Base-by-base conservation (phyloP, 495 filamentous ascomycete species). In the Terfezia claveryi region DNA sequence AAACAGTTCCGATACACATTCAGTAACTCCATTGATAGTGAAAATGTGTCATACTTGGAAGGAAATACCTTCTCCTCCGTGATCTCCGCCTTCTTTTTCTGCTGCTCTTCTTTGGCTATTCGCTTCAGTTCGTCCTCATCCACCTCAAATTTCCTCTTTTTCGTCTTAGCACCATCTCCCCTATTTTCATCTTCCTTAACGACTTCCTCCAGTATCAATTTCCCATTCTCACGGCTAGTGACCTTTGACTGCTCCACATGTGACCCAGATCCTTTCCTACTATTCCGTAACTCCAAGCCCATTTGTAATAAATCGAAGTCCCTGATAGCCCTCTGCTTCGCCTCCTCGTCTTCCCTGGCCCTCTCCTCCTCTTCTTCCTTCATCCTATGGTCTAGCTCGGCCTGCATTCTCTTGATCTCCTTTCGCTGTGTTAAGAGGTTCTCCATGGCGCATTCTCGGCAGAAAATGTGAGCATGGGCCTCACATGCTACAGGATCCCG, bases 391-490 rank as follows among this genome's bases (percentile, higher is more conserved):
- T 85, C 84, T 49, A 73, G 69, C 49, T 79, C 74, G 56, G 76
- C 78, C 63, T 87, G 85, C 12, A 82, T 59, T 0, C 91, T 75
- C 64, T 89, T 92, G 61, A 96, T 93, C 66, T 95, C 92, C 68
- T 91, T 84, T 58, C 85, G 77, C 68, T 98, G 91, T 7, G 85
- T 76, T 1, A 98, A 74, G 46, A 98, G 79, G 64, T 95, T 94
- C 62, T 70, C 84, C 32, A 95, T 78, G 10, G 88, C 87, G 69
- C 91, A 98, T 68, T 98, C 91, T 56, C 87, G 77, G 64, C 91
- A 98, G 70, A 96, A 96, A n/a, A 98, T 74, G 66, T 96, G 87
- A 52, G 89, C 91, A 57, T 83, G 78, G 12, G 68, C 56, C 23
- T 51, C 50, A 61, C 77, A 80, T 0, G 75, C 75, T 12, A 95